Evolutionary conservation across 345 rosid genomes (phyloP), one percentile per base, ranked within the genome.

Genomic region (Salix udensis): DNA sequence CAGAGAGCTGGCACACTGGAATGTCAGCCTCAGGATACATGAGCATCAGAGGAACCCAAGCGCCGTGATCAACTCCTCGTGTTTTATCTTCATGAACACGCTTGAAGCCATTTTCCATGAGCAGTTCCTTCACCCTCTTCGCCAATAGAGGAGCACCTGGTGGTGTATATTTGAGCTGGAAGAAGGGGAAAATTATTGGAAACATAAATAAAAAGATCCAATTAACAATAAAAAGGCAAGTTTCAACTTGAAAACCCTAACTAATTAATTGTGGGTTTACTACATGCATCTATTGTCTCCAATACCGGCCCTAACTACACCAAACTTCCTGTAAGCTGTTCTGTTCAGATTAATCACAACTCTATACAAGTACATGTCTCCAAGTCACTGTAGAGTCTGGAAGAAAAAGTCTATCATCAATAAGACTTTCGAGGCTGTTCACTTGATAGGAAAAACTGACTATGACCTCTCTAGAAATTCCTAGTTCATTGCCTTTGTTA

Each of bases 31-130:
- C 97, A 0, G 99, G 99, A 70, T 91, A 96, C 99, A 96, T 96
- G 70, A 93, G 84, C 95, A 92, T 90, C n/a, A 96, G 75, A 6
- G 97, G 98, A 75, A 91, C 89, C 99, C 99, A 96, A 24, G 99
- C 95, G 12, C 99, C 99, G 66, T 96, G 99, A 81, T 96, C 99
- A 53, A 96, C 86, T 52, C 99, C 98, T 5, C 97, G 89, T 39
- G 84, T 77, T 42, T 64, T 84, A 68, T 93, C 98, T 83, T 86
- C 95, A 50, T 84, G 72, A 9, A 93, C 95, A 6, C 75, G 85
- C 31, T 83, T 73, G 81, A 91, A 79, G 16, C 92, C 94, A 39
- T 90, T 84, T 2, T 19, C 80, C 72, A 78, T 67, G 5, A 96
- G 81, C 85, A 96, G 73, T 69, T 93, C 89, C 82, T 87, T 96